Percentiles rank a stretch among this genome's conserved stretches.
Conservation (phyloP, 768 basidiomycete genomes). For the Hortiboletus campestris region DNA sequence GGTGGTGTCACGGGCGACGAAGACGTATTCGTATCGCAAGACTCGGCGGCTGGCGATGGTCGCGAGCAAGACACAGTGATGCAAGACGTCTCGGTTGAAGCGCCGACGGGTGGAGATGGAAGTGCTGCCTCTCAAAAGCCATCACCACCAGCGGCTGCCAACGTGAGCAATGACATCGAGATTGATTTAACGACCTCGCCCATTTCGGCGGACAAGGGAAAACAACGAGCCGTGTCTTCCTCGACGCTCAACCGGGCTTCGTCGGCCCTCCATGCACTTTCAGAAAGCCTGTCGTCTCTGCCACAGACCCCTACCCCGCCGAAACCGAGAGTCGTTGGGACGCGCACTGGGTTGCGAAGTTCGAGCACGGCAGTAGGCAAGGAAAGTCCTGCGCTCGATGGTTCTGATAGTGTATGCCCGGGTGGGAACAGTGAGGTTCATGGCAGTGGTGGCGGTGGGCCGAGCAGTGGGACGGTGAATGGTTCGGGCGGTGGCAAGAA, state of each 20-base stretch:
- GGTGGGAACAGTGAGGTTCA: conserved; percentile 17
- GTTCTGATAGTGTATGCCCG: conserved; percentile 33
- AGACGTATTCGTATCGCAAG: conserved; percentile 9
- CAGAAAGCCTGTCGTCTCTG: conserved; percentile 57
- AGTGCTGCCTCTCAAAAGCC: conserved; percentile 14
- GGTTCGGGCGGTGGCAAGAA: conserved; percentile 28
- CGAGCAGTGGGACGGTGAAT: conserved; percentile 19
- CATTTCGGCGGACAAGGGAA: conserved; percentile 19
- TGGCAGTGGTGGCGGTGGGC: conserved; percentile 20
- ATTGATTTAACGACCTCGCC: conserved; percentile 18
- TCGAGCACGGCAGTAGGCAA: conserved; percentile 31
- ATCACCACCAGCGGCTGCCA: neutral
- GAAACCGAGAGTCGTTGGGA: conserved; percentile 40
- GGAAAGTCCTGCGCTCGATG: conserved; percentile 29
- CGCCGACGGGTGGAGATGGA: conserved; percentile 5
- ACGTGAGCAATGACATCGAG: conserved; percentile 4
- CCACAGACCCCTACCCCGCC: conserved; percentile 39
- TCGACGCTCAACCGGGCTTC: conserved; percentile 30
- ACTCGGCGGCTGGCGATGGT: neutral
- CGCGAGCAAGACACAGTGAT: conserved; percentile 2
- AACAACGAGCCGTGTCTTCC: conserved; percentile 15
- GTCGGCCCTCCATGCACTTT: conserved; percentile 54
- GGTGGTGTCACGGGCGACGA: neutral
- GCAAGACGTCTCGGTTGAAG: conserved; percentile 3
- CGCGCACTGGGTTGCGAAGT: conserved; percentile 49